phyloP scores from a whole-genome alignment of 331 rosid genomes.

The Dryas integrifolia region DNA sequence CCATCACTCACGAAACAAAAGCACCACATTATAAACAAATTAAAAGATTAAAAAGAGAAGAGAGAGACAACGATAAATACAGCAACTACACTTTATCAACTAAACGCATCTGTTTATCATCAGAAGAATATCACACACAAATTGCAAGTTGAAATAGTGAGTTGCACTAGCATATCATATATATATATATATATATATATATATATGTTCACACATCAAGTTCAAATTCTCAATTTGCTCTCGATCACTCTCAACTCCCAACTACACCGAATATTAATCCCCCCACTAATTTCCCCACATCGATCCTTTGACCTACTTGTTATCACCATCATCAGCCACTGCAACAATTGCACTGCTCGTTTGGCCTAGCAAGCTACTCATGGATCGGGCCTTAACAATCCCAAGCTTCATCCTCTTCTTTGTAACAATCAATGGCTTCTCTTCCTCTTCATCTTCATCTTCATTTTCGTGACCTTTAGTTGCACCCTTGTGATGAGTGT shows the following conservation, averaged over 20 bases:
- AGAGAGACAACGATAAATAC: conserved; percentile 23
- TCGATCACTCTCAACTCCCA: not conserved
- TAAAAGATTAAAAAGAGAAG: conserved; percentile 7
- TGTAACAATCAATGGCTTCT: conserved; percentile 24
- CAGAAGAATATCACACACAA: not conserved
- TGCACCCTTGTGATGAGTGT: not conserved
- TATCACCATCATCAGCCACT: conserved; percentile 23
- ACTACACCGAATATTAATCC: not conserved
- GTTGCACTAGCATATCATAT: conserved; percentile 20
- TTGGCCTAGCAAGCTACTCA: conserved; percentile 87
- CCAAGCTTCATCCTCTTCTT: conserved; percentile 81
- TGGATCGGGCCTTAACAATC: conserved; percentile 83
- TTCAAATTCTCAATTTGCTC: not conserved
- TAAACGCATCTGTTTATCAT: no score
- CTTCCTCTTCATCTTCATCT: conserved; percentile 10
- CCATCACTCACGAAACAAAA: conserved; percentile 12
- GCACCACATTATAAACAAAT: not conserved
- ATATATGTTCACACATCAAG: conserved; percentile 11
- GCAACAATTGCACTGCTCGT: conserved; percentile 31
- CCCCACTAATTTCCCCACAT: not conserved
- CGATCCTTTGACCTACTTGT: conserved; percentile 21
- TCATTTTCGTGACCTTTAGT: not conserved
- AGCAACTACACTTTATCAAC: not conserved
- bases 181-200: no score
- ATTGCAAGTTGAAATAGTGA: conserved; percentile 12